Percentiles rank a stretch among this genome's conserved stretches.
Evolutionary conservation across 2,329 filamentous ascomycete genomes (phyloP).

Genomic region (Epichloe sylvatica): DNA sequence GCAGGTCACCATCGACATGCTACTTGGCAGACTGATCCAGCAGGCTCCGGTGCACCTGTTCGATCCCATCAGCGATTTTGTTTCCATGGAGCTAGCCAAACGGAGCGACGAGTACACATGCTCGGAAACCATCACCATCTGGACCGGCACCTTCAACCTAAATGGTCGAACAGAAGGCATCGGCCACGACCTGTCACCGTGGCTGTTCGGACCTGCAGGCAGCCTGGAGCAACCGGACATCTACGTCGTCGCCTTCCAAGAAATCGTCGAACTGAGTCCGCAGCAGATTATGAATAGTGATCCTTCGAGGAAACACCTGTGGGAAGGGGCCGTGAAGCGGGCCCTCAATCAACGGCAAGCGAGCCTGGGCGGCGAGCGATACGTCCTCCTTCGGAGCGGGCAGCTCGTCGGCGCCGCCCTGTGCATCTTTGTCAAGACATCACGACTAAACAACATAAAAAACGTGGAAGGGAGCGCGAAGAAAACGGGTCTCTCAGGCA

Average conservation of each 20-base stretch:
- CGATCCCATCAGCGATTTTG: slow-evolving; percentile 88
- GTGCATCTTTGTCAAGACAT: slow-evolving; percentile 77
- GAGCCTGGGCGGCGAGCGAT: slow-evolving; percentile 54
- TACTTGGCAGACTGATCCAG: slow-evolving; percentile 72
- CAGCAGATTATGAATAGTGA: slow-evolving; percentile 99
- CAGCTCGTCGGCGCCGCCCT: slow-evolving; percentile 90
- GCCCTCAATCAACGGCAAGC: slow-evolving; percentile 62
- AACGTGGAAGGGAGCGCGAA: slow-evolving; percentile 95
- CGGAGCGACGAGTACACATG: slow-evolving; percentile 61
- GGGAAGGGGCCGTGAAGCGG: slow-evolving; percentile 69
- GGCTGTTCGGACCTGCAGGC: slow-evolving; percentile 56
- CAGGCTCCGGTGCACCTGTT: slow-evolving; percentile 75
- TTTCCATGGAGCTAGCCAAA: slow-evolving; percentile 60
- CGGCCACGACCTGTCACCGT: slow-evolving; percentile 65
- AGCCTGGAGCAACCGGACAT: slow-evolving; percentile 63
- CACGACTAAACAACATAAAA: slow-evolving; percentile 68
- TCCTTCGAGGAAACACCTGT: slow-evolving; percentile 66
- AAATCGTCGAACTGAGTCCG: slow-evolving; percentile 94
- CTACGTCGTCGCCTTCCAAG: slow-evolving; percentile 84
- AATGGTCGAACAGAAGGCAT: slow-evolving; percentile 76
- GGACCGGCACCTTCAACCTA: slow-evolving; percentile 84
- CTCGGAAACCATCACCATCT: slow-evolving; percentile 61
- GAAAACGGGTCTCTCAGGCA: slow-evolving; percentile 87
- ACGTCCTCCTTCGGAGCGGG: slow-evolving; percentile 79
- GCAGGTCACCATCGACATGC: slow-evolving; percentile 88